Conservation (phyloP, 768 basidiomycete species). For the Candolleomyces eurysporus region DNA sequence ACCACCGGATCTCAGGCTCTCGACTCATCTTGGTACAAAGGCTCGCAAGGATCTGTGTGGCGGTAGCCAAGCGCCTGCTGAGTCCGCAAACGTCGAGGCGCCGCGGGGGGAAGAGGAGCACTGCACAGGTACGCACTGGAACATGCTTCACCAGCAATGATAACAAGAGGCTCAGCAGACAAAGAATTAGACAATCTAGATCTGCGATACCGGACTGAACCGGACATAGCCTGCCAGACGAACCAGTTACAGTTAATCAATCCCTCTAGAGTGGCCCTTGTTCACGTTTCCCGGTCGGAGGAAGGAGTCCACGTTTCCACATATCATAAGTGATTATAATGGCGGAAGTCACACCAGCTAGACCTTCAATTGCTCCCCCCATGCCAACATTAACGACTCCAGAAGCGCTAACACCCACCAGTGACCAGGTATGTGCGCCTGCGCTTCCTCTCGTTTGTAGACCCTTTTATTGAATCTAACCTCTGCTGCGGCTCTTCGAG, state of each 20-base stretch:
- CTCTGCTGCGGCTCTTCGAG: slow-evolving; percentile 20
- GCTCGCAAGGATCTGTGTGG: no score
- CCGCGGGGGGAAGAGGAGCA: not conserved
- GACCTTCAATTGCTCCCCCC: slow-evolving; percentile 46
- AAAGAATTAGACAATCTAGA: not conserved
- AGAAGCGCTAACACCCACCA: slow-evolving; percentile 58
- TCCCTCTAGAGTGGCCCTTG: not conserved
- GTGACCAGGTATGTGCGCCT: slow-evolving; percentile 59
- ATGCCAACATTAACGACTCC: slow-evolving; percentile 33
- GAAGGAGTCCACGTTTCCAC: not conserved
- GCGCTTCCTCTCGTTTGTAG: slow-evolving; percentile 13
- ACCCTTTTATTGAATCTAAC: slow-evolving; percentile 6
- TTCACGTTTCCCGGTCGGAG: not conserved
- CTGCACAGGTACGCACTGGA: not conserved
- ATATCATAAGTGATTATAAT: no score
- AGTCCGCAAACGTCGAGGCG: not conserved
- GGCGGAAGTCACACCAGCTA: not conserved
- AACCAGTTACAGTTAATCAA: not conserved
- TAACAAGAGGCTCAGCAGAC: not conserved
- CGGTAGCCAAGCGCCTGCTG: no score
- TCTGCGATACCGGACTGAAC: no score
- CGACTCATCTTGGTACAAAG: no score
- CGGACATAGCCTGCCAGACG: not conserved
- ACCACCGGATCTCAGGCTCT: no score
- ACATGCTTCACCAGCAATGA: not conserved